Evolutionary conservation across 2,329 filamentous ascomycete species (phyloP).

Genomic region (Xylariomycetidae sp.): DNA sequence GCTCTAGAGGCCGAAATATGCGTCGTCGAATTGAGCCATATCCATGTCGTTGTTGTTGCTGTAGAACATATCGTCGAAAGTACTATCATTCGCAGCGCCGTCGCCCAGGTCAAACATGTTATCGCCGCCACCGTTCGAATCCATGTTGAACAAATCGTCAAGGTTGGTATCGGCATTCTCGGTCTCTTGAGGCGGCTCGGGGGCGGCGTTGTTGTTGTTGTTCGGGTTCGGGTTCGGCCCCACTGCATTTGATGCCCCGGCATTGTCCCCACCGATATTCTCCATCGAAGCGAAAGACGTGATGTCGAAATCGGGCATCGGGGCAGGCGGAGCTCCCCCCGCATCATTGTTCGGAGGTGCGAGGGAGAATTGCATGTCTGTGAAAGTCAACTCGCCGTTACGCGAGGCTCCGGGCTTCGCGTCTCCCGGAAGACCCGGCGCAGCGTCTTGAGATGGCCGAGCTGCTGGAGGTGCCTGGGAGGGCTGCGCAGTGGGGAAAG

Average conservation of each 20-base stretch:
- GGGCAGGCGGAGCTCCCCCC: slow-evolving; percentile 22
- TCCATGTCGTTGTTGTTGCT: slow-evolving; percentile 38
- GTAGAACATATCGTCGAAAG: slow-evolving; percentile 45
- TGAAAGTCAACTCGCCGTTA: slow-evolving; percentile 45
- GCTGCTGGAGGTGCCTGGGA: no score
- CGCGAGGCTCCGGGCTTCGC: no score
- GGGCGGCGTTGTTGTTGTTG: slow-evolving; percentile 8
- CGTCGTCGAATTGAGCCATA: slow-evolving; percentile 41
- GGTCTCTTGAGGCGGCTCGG: slow-evolving; percentile 14
- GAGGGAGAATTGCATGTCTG: slow-evolving; percentile 51
- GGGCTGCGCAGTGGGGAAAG: slow-evolving; percentile 8
- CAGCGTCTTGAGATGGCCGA: no score
- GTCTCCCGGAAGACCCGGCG: no score
- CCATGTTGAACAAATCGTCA: slow-evolving; percentile 43
- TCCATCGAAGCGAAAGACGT: slow-evolving; percentile 33
- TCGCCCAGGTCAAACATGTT: slow-evolving; percentile 33
- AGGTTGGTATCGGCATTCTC: slow-evolving; percentile 29
- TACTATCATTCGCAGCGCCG: slow-evolving; percentile 31
- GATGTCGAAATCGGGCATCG: slow-evolving; percentile 40
- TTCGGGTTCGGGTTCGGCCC: slow-evolving; percentile 1
- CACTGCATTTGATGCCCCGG: neutral
- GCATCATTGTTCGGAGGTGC: slow-evolving; percentile 34
- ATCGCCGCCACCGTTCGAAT: slow-evolving; percentile 26
- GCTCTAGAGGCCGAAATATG: slow-evolving; percentile 44
- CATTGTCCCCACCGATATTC: slow-evolving; percentile 2